phyloP scores from a whole-genome alignment of 2,329 filamentous ascomycete species.

The Exophiala oligosperma region DNA sequence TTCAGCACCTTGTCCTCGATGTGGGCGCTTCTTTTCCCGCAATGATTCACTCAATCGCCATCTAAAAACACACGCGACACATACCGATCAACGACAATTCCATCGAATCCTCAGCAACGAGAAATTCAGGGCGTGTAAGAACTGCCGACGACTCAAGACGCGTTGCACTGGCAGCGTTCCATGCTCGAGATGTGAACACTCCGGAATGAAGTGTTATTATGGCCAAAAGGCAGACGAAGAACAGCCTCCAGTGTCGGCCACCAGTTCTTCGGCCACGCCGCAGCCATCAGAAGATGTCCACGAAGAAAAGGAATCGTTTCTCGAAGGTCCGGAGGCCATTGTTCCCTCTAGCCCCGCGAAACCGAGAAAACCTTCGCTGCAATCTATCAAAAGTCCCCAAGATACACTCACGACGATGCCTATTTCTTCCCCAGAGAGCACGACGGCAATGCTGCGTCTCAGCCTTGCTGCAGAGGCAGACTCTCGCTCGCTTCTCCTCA shows the following conservation, averaged over 20 bases:
- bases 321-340: background rate
- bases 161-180: constrained; percentile 22
- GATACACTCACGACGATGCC: background rate
- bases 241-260: background rate
- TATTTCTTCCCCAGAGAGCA: constrained; percentile 14
- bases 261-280: constrained; percentile 1
- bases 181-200: constrained; percentile 21
- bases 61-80: constrained; percentile 19
- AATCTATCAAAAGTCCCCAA: constrained; percentile 3
- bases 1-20: constrained; percentile 22
- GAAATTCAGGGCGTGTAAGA: constrained; percentile 24
- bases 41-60: constrained; percentile 25
- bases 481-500: constrained; percentile 7
- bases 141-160: constrained; percentile 22
- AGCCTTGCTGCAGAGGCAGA: constrained; percentile 9
- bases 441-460: constrained; percentile 14
- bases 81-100: constrained; percentile 19
- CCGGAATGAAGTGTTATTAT: constrained; percentile 20
- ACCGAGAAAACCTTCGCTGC: background rate
- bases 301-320: background rate
- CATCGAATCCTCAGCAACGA: constrained; percentile 24
- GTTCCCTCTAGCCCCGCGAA: background rate
- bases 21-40: constrained; percentile 21
- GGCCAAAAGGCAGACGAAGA: constrained; percentile 5
- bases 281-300: background rate